Evolutionary conservation across 83 land plant species (phyloP).

Genomic region (Diphasiastrum complanatum): DNA sequence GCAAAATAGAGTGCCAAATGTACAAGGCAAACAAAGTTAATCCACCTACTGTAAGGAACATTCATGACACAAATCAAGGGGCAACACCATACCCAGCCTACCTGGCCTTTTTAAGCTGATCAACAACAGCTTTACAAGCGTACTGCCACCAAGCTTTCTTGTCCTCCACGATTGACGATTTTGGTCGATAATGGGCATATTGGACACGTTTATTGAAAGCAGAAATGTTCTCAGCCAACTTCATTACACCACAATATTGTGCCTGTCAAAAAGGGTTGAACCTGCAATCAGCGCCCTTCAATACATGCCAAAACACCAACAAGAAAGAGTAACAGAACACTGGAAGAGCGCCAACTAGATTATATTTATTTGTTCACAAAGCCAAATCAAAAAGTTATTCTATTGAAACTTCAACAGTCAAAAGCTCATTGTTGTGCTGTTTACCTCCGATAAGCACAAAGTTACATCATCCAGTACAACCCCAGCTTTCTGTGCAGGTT

Average conservation of each 20-base stretch:
- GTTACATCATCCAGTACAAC: slow-evolving; percentile 89
- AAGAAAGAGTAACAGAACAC: too few species aligned
- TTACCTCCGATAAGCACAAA: slow-evolving; percentile 74
- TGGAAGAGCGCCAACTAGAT: too few species aligned
- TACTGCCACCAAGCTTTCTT: slow-evolving; percentile 87
- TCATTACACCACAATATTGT: slow-evolving; percentile 72
- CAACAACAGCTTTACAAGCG: slow-evolving; percentile 63
- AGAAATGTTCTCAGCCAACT: slow-evolving; percentile 83
- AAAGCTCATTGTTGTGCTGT: too few species aligned
- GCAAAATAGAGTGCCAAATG: slow-evolving; percentile 19
- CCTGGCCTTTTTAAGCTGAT: slow-evolving; percentile 79
- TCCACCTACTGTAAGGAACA: too few species aligned
- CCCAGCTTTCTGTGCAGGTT: slow-evolving; percentile 67
- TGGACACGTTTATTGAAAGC: slow-evolving; percentile 78
- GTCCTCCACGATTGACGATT: slow-evolving; percentile 44
- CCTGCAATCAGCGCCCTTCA: too few species aligned
- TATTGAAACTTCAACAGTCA: too few species aligned
- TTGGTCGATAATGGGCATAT: slow-evolving; percentile 86
- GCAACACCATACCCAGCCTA: slow-evolving; percentile 24
- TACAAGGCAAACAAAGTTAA: too few species aligned
- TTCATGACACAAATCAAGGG: too few species aligned
- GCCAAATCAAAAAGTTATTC: too few species aligned
- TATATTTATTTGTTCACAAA: too few species aligned
- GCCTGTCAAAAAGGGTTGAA: slow-evolving; percentile 40
- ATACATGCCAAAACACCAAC: neutral